Percentiles rank a stretch among this genome's conserved stretches.
Conservation (phyloP, 768 basidiomycete genomes). For the Suillus plorans region DNA sequence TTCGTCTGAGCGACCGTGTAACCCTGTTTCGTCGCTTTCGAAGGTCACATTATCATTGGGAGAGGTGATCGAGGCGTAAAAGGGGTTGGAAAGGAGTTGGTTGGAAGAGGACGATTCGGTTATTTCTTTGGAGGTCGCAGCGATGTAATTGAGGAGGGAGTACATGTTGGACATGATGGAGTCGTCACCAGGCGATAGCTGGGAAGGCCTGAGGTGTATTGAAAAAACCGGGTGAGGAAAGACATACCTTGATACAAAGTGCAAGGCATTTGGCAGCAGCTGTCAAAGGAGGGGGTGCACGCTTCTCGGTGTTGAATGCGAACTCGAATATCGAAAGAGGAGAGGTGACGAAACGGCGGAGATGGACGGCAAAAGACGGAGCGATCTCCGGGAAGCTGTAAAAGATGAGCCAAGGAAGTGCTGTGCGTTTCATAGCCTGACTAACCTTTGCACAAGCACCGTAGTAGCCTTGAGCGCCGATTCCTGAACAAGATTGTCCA, state of each 20-base stretch:
- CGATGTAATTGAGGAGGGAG: slow-evolving; percentile 90
- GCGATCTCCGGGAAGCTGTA: slow-evolving; percentile 81
- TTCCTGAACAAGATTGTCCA: slow-evolving; percentile 84
- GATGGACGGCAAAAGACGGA: slow-evolving; percentile 66
- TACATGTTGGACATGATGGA: slow-evolving; percentile 95
- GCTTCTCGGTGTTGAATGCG: slow-evolving; percentile 71
- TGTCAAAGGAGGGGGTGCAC: slow-evolving; percentile 73
- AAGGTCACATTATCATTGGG: slow-evolving; percentile 49
- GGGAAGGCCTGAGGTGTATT: slow-evolving; percentile 9
- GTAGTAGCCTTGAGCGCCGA: slow-evolving; percentile 86
- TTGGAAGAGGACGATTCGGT: slow-evolving; percentile 49
- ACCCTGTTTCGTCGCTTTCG: slow-evolving; percentile 60
- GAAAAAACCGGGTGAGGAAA: not conserved
- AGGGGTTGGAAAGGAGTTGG: slow-evolving; percentile 41
- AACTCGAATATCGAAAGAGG: slow-evolving; percentile 88
- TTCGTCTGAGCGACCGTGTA: slow-evolving; percentile 75
- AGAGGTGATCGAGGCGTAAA: slow-evolving; percentile 31
- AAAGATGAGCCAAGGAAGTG: not conserved
- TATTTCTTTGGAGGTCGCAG: slow-evolving; percentile 78
- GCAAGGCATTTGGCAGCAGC: slow-evolving; percentile 91
- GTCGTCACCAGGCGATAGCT: slow-evolving; percentile 87
- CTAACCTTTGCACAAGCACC: slow-evolving; percentile 80
- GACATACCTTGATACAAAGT: slow-evolving; percentile 76
- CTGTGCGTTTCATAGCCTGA: not conserved
- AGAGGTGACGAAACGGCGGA: slow-evolving; percentile 86